These are phyloP conservation scores for Chondrus crispus DNA, from an alignment of 23 red algal genomes.

Conservation along the genomic window DNA sequence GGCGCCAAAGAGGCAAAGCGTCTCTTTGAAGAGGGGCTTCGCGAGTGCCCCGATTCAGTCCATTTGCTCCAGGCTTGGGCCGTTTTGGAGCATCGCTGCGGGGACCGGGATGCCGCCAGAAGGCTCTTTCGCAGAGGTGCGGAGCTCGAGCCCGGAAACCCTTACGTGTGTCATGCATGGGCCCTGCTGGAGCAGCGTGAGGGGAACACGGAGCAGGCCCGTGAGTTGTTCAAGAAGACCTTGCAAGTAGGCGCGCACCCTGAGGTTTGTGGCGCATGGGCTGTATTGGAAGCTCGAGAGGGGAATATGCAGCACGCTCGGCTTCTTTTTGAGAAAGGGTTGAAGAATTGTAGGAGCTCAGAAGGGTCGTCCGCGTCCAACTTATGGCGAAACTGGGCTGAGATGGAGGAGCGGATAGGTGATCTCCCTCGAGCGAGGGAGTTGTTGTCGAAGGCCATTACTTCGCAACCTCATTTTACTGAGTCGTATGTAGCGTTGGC, in stretches of 20 bases:
- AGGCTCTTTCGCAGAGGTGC: conserved; percentile 73
- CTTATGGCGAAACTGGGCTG: conserved; percentile 74
- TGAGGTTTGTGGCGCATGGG: conserved; percentile 86
- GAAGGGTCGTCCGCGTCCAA: conserved; percentile 13
- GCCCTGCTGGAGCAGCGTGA: conserved; percentile 88
- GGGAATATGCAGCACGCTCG: conserved; percentile 67
- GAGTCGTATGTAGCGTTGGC: conserved; percentile 71
- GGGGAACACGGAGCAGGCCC: conserved; percentile 71
- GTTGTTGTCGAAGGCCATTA: conserved; percentile 75
- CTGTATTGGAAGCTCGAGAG: conserved; percentile 76
- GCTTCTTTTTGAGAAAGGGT: conserved; percentile 71
- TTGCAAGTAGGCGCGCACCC: conserved; percentile 25
- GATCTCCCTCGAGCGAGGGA: conserved; percentile 63
- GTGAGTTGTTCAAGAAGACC: conserved; percentile 63
- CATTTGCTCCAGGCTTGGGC: conserved; percentile 95
- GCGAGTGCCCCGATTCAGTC: conserved; percentile 68
- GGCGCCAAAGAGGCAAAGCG: conserved; percentile 26
- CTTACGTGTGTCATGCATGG: conserved; percentile 97
- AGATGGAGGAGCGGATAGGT: conserved; percentile 82
- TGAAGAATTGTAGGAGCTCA: conserved; percentile 14
- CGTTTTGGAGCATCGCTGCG: conserved; percentile 81
- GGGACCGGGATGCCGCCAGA: conserved; percentile 66
- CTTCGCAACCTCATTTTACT: conserved; percentile 16
- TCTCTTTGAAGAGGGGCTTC: conserved; percentile 64
- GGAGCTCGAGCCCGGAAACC: conserved; percentile 72